Evolutionary conservation across 2,329 filamentous ascomycete species (phyloP), one percentile per base, ranked within the genome.

Genomic region (Penicillium sumatraense): DNA sequence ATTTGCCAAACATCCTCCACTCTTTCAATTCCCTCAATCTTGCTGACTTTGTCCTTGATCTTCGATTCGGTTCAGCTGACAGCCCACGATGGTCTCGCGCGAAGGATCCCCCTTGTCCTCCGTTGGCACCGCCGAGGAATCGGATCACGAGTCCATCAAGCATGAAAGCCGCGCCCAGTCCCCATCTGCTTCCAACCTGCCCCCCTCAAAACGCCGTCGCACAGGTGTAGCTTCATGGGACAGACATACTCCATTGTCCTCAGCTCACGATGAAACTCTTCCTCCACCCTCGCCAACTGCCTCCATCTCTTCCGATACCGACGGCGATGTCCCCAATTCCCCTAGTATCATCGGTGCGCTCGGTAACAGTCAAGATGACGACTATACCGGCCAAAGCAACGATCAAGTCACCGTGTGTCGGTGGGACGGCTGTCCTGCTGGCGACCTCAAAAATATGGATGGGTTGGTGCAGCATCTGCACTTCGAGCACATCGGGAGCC

Each of bases 401-500:
- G 89, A 91, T 64, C 90, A 93, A 72, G 86, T 93, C 44, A 91
- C 89, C 0, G 77, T 86, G 45, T 95, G 90, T 75, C 85, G 84
- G 51, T 95, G 90, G 90, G 87, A 90, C 60, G 88, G 86, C 54
- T 95, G 90, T 70, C 78, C 80, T 36, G 85, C 81, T 3, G 88
- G 87, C 35, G 89, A 93, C 67, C 75, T 90, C 62, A 82, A 85
- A 14, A 89, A 93, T 69, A 93, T 93, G 90, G 90, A 95, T 74
- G 85, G 80, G 60, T 76, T 95, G 40, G 90, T 95, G 38, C 85
- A 90, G 65, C 90, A 95, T 69, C 90, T 95, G 56, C 93, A 98
- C 75, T 89, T 92, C 68, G 91, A 93, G 55, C 95, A 99, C 75
- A 96, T 98, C 68, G 91, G 95, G 70, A 91, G 88, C 58, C 86